Evolutionary conservation across 78 protist species (phyloP).

Genomic region (Pelomyxa schiedti): DNA sequence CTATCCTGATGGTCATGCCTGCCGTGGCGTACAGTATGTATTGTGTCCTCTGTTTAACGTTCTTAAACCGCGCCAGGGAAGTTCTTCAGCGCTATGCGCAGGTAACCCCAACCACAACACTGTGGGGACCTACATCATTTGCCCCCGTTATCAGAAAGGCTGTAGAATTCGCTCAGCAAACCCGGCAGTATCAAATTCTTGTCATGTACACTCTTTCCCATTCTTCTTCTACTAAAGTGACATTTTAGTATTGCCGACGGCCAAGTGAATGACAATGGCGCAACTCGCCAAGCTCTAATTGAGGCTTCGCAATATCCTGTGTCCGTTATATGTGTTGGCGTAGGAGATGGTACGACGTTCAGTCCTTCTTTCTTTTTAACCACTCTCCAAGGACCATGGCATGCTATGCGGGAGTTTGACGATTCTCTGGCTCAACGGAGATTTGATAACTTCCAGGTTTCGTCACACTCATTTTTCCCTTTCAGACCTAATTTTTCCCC

Average conservation of each 20-base stretch:
- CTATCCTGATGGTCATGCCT: too few relatives aligned
- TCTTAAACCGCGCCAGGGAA: too few relatives aligned
- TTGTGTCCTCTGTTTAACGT: too few relatives aligned
- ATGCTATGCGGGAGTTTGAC: conserved; percentile 38
- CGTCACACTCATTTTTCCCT: too few relatives aligned
- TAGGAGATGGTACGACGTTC: conserved; percentile 71
- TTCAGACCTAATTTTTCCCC: too few relatives aligned
- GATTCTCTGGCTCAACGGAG: conserved; percentile 22
- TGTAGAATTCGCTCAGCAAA: conserved; percentile 16
- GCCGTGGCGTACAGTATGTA: too few relatives aligned
- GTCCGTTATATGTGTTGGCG: conserved; percentile 7
- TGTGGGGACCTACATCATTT: conserved; percentile 73
- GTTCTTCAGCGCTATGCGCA: conserved; percentile 37
- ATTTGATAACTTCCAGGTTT: conserved; percentile 60
- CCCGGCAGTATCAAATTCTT: conserved; percentile 38
- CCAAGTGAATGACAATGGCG: background rate
- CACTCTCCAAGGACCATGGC: too few relatives aligned
- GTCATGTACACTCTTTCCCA: conserved; percentile 12
- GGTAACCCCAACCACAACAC: conserved; percentile 38
- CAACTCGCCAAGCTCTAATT: background rate
- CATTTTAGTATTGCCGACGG: conserved; percentile 49
- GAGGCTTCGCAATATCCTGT: conserved; percentile 10
- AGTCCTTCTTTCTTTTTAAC: too few relatives aligned
- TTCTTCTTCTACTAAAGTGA: background rate
- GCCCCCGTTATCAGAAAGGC: conserved; percentile 35